Evolutionary conservation across 306 rosid genomes (phyloP).

Genomic region (Prunus mume): DNA sequence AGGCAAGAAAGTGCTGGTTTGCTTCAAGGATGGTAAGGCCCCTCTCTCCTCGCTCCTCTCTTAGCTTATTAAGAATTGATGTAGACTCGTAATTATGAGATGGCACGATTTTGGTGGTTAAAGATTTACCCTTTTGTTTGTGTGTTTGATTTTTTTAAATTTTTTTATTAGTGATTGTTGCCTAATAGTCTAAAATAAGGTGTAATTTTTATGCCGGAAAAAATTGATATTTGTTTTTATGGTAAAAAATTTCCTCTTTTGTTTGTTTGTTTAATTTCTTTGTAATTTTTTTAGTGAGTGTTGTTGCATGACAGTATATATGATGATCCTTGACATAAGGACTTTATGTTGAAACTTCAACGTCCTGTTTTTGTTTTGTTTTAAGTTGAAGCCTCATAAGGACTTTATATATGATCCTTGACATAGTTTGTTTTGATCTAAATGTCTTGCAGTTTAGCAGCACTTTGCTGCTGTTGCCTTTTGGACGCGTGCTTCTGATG

Average conservation of each 20-base stretch:
- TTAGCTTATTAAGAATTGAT: neutral
- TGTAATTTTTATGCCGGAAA: too few relatives aligned
- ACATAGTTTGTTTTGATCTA: neutral
- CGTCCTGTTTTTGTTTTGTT: neutral
- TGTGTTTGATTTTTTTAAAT: neutral
- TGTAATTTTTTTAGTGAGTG: too few relatives aligned
- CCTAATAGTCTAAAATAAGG: neutral
- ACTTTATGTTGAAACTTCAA: too few relatives aligned
- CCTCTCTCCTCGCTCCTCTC: neutral
- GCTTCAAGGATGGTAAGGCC: slow-evolving; percentile 72
- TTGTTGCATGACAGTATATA: neutral
- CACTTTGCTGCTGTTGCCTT: slow-evolving; percentile 39
- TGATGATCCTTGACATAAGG: too few relatives aligned
- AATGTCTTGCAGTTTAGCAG: slow-evolving; percentile 33
- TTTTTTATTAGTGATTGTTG: neutral
- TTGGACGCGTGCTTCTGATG: slow-evolving; percentile 44
- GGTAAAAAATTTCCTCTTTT: too few relatives aligned
- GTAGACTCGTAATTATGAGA: too few relatives aligned
- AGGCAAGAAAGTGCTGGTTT: slow-evolving; percentile 29
- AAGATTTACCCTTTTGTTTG: neutral
- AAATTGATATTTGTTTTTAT: too few relatives aligned
- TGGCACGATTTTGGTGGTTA: neutral
- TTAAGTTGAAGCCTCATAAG: neutral
- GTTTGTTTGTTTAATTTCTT: too few relatives aligned
- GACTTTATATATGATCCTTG: neutral